Conservation (phyloP, 805 yeast genomes). For the Sugiyamaella smithiae region DNA sequence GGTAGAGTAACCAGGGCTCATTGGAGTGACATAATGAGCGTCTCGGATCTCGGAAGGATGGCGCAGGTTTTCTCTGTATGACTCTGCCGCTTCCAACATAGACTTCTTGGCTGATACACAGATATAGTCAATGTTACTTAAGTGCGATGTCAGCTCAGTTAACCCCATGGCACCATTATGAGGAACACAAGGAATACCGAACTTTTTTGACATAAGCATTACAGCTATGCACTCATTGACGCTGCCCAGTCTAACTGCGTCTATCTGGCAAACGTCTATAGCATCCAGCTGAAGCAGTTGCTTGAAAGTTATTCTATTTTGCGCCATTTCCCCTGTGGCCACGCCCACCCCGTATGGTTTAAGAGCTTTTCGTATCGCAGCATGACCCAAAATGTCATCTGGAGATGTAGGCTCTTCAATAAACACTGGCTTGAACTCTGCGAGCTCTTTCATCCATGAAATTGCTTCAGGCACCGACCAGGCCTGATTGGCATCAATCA, state of each 20-base stretch:
- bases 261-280: conserved; percentile 35
- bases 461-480: conserved; percentile 38
- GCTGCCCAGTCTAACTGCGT: conserved; percentile 36
- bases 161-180: conserved; percentile 38
- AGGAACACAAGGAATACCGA: conserved; percentile 34
- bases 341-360: conserved; percentile 33
- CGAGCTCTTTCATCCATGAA: conserved; percentile 30
- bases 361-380: conserved; percentile 31
- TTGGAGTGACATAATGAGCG: conserved; percentile 34
- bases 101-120: conserved; percentile 32
- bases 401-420: conserved; percentile 39
- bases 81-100: conserved; percentile 34
- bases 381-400: conserved; percentile 35
- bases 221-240: conserved; percentile 36
- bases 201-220: conserved; percentile 34
- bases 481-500: conserved; percentile 38
- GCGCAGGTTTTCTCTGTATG: conserved; percentile 29
- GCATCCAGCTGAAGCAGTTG: conserved; percentile 32
- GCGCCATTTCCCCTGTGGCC: conserved; percentile 38
- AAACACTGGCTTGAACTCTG: conserved; percentile 35
- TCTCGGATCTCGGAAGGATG: conserved; percentile 31
- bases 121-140: conserved; percentile 33
- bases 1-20: conserved; percentile 34
- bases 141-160: conserved; percentile 36
- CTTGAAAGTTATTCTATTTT: conserved; percentile 36